Evolutionary conservation across 176 grass and related monocot genomes (phyloP).

Genomic region (Triticum timopheevii): DNA sequence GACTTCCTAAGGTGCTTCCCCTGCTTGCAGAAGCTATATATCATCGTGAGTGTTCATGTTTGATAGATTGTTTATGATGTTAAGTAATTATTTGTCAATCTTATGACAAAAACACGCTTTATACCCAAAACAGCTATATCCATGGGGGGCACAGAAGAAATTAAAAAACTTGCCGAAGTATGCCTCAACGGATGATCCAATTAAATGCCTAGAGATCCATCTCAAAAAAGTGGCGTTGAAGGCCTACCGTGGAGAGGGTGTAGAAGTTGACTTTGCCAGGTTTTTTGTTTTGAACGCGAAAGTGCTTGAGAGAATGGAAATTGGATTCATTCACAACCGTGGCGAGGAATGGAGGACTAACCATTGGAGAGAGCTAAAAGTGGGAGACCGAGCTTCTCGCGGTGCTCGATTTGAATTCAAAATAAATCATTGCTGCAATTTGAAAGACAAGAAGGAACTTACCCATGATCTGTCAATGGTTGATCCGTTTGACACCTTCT

Average conservation of each 20-base stretch:
- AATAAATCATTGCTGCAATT: neutral
- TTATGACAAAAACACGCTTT: too few relatives aligned
- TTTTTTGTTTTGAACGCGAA: neutral
- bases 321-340: neutral
- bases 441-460: neutral
- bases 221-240: neutral
- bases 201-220: neutral
- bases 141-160: too few relatives aligned
- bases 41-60: neutral
- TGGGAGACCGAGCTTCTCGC: neutral
- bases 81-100: too few relatives aligned
- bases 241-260: neutral
- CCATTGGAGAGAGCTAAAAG: neutral
- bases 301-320: neutral
- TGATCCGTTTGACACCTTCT: neutral
- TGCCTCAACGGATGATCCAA: neutral
- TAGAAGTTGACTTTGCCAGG: neutral
- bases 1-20: neutral
- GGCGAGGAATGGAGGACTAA: neutral
- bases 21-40: neutral
- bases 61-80: too few relatives aligned
- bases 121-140: too few relatives aligned
- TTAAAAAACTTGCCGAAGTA: neutral
- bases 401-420: neutral
- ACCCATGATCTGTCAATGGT: neutral